These are phyloP conservation scores for Alternaria consortialis DNA, from an alignment of 2,329 filamentous ascomycete species.

Conservation along the genomic window DNA sequence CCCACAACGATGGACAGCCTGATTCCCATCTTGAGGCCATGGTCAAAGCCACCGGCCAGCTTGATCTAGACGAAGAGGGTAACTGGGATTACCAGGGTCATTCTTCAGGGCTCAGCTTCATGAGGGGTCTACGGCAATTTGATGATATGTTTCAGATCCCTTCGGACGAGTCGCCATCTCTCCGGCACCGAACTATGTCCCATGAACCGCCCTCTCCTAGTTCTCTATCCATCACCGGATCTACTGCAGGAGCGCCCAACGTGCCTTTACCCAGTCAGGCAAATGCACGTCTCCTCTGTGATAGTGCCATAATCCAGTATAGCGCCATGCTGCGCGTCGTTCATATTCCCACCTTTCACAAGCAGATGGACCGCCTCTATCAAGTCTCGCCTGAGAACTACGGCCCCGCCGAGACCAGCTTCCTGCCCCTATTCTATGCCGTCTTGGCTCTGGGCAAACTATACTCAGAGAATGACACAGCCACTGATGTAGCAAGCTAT, in stretches of 20 bases:
- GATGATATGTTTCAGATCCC: slow-evolving; percentile 76
- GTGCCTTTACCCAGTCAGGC: slow-evolving; percentile 72
- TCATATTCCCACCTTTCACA: slow-evolving; percentile 83
- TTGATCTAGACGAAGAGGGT: slow-evolving; percentile 90
- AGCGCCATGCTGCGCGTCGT: slow-evolving; percentile 74
- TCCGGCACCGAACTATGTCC: slow-evolving; percentile 62
- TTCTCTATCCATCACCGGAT: slow-evolving; percentile 70
- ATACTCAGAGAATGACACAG: slow-evolving; percentile 53
- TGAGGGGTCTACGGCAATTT: slow-evolving; percentile 87
- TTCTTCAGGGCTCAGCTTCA: slow-evolving; percentile 89
- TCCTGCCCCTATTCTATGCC: slow-evolving; percentile 59
- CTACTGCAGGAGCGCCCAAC: slow-evolving; percentile 44
- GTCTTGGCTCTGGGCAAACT: slow-evolving; percentile 59
- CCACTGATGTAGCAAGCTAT: slow-evolving; percentile 53
- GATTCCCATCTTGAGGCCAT: slow-evolving; percentile 85
- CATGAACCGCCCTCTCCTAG: slow-evolving; percentile 75
- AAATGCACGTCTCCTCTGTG: slow-evolving; percentile 65
- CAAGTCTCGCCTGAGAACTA: slow-evolving; percentile 64
- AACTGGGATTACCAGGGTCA: slow-evolving; percentile 96
- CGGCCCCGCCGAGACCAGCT: slow-evolving; percentile 56
- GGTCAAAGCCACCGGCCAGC: slow-evolving; percentile 89
- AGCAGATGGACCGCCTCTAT: slow-evolving; percentile 80
- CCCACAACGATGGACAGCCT: slow-evolving; percentile 48
- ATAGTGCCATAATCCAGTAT: slow-evolving; percentile 69
- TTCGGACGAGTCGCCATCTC: slow-evolving; percentile 65